phyloP scores from a whole-genome alignment of 2,329 filamentous ascomycete species.

The Fusarium concolor region DNA sequence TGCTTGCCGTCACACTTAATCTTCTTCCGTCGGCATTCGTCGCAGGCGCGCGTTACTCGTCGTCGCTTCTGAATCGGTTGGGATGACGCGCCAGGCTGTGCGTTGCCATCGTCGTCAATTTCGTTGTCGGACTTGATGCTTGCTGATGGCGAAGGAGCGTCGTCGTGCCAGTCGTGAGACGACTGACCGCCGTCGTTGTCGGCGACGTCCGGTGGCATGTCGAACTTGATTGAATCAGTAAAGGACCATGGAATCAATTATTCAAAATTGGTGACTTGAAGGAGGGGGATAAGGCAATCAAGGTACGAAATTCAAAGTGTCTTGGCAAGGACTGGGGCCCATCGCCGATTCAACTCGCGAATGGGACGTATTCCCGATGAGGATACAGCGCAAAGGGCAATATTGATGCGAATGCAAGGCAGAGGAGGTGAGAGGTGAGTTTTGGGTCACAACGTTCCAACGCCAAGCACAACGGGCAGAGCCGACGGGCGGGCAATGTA shows the following conservation, averaged over 20 bases:
- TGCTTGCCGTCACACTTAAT: conserved; percentile 91
- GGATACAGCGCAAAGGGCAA: background rate
- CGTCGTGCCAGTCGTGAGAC: conserved; percentile 53
- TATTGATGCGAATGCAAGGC: background rate
- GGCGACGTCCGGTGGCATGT: conserved; percentile 56
- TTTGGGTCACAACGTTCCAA: conserved; percentile 17
- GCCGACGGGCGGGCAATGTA: conserved; percentile 3
- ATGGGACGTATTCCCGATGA: background rate
- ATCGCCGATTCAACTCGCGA: conserved; percentile 19
- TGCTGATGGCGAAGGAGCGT: conserved; percentile 55
- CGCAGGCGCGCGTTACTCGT: conserved; percentile 83
- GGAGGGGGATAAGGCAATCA: conserved; percentile 15
- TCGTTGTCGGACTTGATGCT: conserved; percentile 59
- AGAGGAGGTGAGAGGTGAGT: conserved; percentile 3
- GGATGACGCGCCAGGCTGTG: conserved; percentile 52
- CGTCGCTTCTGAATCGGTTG: conserved; percentile 79
- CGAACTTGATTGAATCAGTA: conserved; percentile 43
- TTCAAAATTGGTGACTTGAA: conserved; percentile 15
- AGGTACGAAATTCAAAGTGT: conserved; percentile 19
- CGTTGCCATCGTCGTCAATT: conserved; percentile 53
- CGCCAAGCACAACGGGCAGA: conserved; percentile 9
- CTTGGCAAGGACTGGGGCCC: conserved; percentile 15
- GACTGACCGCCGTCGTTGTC: conserved; percentile 57
- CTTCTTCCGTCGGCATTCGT: conserved; percentile 86
- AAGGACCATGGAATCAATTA: conserved; percentile 15